Evolutionary conservation across 805 yeast genomes (phyloP), one percentile per base, ranked within the genome.

Genomic region (Yamadazyma sp.): DNA sequence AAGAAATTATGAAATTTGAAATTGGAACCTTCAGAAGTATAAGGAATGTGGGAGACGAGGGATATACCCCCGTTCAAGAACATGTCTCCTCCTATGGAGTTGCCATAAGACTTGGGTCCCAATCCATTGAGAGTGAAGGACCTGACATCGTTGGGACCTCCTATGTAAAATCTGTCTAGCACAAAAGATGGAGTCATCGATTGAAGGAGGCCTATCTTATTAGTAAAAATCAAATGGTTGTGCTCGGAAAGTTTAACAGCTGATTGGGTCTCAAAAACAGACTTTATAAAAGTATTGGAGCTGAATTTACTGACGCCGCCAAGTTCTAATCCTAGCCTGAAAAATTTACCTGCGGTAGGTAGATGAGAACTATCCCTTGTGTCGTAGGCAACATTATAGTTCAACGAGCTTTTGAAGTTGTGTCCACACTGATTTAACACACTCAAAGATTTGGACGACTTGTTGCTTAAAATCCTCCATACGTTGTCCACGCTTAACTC

Each of bases 141-240:
- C 29, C 82, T 61, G 6, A 77, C 67, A 44, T 77, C 82, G 46
- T 76, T 77, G 9, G 82, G 75, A 2, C 82, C 82, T n/a, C 82
- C 82, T 3, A 70, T 58, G 48, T 68, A 73, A 40, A 75, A 77
- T 31, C 78, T 57, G 52, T 77, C 82, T 59, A 77, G 60, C 6
- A 77, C 57, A 46, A 60, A 67, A n/a, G 60, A 52, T 10, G 67
- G 45, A 3, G 44, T 44, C 5, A 28, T 32, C 15, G 41, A 29
- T 37, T 50, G 52, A 25, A 69, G 50, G 0, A 60, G 29, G 1
- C 74, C 74, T 0, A 59, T 47, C 40, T 64, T 67, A 30, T 47
- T 50, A 23, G 70, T 46, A 24, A 56, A 32, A 2, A 67, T 57
- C 38, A 53, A 46, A 33, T 40, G 55, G 37, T 40, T 52, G 12